Evolutionary conservation across 768 basidiomycete genomes (phyloP).

Genomic region (Rhizopogon roseolus): DNA sequence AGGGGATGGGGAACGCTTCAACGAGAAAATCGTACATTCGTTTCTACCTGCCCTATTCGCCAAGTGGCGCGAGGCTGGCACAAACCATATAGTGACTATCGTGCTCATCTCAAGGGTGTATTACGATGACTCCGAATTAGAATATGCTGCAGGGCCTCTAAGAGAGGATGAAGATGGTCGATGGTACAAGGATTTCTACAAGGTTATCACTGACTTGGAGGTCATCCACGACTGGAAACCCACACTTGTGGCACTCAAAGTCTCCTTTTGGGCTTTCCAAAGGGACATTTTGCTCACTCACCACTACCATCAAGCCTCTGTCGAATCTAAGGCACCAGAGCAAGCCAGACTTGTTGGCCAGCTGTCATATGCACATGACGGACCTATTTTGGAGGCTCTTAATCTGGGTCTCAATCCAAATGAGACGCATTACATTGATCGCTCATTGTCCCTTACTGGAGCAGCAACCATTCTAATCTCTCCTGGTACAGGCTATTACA

Average conservation of each 20-base stretch:
- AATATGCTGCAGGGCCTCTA: constrained; percentile 80
- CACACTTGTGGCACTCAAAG: constrained; percentile 81
- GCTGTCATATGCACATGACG: constrained; percentile 86
- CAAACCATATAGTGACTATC: constrained; percentile 92
- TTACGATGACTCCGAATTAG: constrained; percentile 77
- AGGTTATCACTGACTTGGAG: constrained; percentile 91
- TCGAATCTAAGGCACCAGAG: constrained; percentile 39
- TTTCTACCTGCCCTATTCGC: constrained; percentile 88
- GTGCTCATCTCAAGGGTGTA: constrained; percentile 91
- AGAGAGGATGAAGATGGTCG: constrained; percentile 66
- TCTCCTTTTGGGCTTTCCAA: constrained; percentile 88
- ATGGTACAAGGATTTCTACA: constrained; percentile 96
- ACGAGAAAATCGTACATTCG: constrained; percentile 97
- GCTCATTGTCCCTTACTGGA: constrained; percentile 88
- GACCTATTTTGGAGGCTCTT: constrained; percentile 91
- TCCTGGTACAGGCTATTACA: constrained; percentile 91
- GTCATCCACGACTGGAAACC: constrained; percentile 84
- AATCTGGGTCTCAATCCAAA: constrained; percentile 90
- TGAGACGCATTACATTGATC: constrained; percentile 93
- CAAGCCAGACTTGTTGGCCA: constrained; percentile 71
- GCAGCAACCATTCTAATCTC: constrained; percentile 80
- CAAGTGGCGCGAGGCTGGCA: constrained; percentile 78
- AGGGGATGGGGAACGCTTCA: constrained; percentile 91
- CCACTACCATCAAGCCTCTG: constrained; percentile 72
- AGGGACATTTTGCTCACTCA: constrained; percentile 87